Evolutionary conservation across 345 rosid genomes (phyloP).

Genomic region (Eutrema heterophyllum): DNA sequence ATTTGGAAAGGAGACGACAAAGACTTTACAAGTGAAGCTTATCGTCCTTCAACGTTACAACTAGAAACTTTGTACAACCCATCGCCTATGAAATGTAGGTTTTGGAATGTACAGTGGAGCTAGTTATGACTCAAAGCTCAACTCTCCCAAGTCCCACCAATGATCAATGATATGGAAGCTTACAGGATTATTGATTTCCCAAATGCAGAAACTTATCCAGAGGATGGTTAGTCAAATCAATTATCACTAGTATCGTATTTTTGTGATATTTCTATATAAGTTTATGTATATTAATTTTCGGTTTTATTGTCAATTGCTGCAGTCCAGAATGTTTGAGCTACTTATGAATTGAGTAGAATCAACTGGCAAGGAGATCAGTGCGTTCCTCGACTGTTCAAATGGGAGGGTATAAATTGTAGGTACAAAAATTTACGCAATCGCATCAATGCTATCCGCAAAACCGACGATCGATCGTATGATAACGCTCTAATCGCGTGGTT

Average conservation of each 20-base stretch:
- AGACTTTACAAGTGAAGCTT: slow-evolving; percentile 6
- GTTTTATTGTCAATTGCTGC: slow-evolving; percentile 25
- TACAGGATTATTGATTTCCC: slow-evolving; percentile 6
- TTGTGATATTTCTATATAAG: neutral
- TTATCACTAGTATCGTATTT: neutral
- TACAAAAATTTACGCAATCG: too few species aligned
- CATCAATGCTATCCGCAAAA: too few species aligned
- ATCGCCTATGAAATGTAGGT: neutral
- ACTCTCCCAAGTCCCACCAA: slow-evolving; percentile 25
- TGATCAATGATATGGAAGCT: slow-evolving; percentile 16
- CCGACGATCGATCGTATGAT: too few species aligned
- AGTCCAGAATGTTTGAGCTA: slow-evolving; percentile 29
- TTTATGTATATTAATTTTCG: neutral
- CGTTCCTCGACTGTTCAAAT: slow-evolving; percentile 6
- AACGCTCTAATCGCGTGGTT: too few species aligned
- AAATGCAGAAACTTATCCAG: slow-evolving; percentile 17
- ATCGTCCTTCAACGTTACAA: neutral
- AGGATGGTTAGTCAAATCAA: slow-evolving; percentile 18
- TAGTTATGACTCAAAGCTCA: slow-evolving; percentile 5
- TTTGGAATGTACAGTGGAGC: slow-evolving; percentile 1
- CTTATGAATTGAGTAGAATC: slow-evolving; percentile 24
- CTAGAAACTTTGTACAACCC: slow-evolving; percentile 14
- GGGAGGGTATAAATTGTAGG: slow-evolving; percentile 40
- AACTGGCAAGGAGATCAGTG: slow-evolving; percentile 56
- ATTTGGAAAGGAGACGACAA: neutral